Conservation (phyloP, 1,139 yeast genomes). For the Debaryomyces sp. region DNA sequence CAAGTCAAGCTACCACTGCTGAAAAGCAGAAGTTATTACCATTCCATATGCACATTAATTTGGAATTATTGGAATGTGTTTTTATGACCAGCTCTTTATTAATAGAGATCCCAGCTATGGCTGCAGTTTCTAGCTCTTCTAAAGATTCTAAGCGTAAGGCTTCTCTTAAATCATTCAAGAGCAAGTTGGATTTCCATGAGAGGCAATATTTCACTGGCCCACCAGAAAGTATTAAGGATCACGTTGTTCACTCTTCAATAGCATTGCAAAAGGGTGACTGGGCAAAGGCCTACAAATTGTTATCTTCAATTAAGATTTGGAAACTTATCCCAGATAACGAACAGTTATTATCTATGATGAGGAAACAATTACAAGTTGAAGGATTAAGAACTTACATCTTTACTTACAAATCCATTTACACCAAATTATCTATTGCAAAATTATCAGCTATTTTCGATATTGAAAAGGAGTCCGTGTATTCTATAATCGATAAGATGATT, state of each 20-base stretch:
- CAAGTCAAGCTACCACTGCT: slow-evolving; percentile 55
- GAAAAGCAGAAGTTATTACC: slow-evolving; percentile 90
- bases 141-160: slow-evolving; percentile 63
- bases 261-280: slow-evolving; percentile 90
- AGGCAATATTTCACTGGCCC: slow-evolving; percentile 97
- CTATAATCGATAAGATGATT: slow-evolving; percentile 74
- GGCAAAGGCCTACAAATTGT: slow-evolving; percentile 72
- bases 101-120: slow-evolving; percentile 88
- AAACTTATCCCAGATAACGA: slow-evolving; percentile 73
- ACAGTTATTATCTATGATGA: slow-evolving; percentile 68
- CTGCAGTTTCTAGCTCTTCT: slow-evolving; percentile 46
- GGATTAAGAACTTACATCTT: slow-evolving; percentile 90
- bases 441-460: slow-evolving; percentile 71
- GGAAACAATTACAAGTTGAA: slow-evolving; percentile 79
- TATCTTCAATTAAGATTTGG: slow-evolving; percentile 87
- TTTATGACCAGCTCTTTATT: slow-evolving; percentile 89
- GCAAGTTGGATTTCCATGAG: slow-evolving; percentile 90
- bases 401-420: slow-evolving; percentile 76
- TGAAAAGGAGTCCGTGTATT: slow-evolving; percentile 54
- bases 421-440: slow-evolving; percentile 70
- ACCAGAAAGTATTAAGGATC: slow-evolving; percentile 95
- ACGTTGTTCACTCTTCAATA: slow-evolving; percentile 90
- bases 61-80: slow-evolving; percentile 92
- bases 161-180: slow-evolving; percentile 81
- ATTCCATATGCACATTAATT: slow-evolving; percentile 96